Evolutionary conservation across 225 moss, liverwort and hornwort genomes (phyloP).

Genomic region (Neckera pumila): DNA sequence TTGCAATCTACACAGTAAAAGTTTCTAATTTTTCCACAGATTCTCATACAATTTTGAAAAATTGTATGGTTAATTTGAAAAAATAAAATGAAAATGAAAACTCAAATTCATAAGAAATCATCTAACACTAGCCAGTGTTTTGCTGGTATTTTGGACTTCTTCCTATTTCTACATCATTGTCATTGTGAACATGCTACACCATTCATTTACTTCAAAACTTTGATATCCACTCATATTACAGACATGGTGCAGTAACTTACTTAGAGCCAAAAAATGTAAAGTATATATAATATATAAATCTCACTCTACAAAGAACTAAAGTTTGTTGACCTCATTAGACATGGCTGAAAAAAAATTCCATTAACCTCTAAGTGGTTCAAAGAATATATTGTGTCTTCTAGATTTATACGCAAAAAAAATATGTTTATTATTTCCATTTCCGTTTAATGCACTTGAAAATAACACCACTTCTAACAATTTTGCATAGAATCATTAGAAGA

Average conservation of each 20-base stretch:
- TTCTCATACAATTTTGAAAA: background rate
- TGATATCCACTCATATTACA: background rate
- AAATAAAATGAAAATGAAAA: background rate
- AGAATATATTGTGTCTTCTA: no score
- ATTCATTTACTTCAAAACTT: background rate
- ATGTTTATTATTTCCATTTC: background rate
- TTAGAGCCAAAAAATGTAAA: background rate
- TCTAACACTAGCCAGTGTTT: background rate
- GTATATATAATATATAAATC: background rate
- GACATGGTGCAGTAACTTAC: background rate
- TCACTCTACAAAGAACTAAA: background rate
- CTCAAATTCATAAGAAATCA: background rate
- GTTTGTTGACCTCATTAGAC: accelerated
- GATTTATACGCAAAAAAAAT: background rate
- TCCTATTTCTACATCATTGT: background rate
- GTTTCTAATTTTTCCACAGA: background rate
- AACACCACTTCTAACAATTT: background rate
- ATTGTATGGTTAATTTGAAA: no score
- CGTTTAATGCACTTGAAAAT: background rate
- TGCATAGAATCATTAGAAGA: background rate
- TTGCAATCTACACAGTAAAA: accelerated
- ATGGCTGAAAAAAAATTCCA: accelerated
- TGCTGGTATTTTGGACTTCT: accelerated
- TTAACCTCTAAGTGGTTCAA: background rate
- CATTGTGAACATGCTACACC: background rate